A percentile compares a stretch with the other conserved stretches of the same genome.
Conservation (phyloP, 352 stramenopile species). For the Phytophthora boehmeriae region DNA sequence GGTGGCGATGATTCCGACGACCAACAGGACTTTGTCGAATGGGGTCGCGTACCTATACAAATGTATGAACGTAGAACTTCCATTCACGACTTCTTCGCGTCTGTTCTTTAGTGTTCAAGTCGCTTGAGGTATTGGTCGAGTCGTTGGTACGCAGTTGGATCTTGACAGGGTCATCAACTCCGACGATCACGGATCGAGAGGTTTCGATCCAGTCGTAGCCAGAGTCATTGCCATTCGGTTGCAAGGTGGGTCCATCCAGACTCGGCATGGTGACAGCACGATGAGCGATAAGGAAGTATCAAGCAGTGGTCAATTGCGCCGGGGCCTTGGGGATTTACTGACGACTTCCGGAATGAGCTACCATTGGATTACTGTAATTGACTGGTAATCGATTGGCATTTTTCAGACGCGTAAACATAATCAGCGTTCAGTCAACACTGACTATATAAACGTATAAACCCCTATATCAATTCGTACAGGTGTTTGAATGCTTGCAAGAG, state of each 20-base stretch:
- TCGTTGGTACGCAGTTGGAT: slow-evolving; percentile 4
- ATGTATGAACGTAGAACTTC: slow-evolving; percentile 24
- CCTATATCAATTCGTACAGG: too few relatives aligned
- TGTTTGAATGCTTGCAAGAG: too few relatives aligned
- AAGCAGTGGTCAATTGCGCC: too few relatives aligned
- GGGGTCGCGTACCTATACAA: slow-evolving; percentile 46
- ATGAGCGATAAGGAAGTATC: too few relatives aligned
- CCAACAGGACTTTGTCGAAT: slow-evolving; percentile 38
- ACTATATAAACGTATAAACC: too few relatives aligned
- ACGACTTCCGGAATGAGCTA: slow-evolving; percentile 4
- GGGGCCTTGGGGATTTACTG: neutral
- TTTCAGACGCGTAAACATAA: too few relatives aligned
- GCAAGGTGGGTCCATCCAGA: slow-evolving; percentile 12
- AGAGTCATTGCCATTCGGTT: neutral
- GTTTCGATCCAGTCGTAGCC: slow-evolving; percentile 18
- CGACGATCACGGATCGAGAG: slow-evolving; percentile 6
- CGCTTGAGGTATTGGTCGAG: slow-evolving; percentile 17
- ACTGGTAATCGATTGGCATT: neutral
- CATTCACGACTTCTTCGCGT: slow-evolving; percentile 25
- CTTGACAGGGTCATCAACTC: slow-evolving; percentile 8
- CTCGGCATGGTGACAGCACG: neutral
- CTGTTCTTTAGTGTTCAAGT: slow-evolving; percentile 23
- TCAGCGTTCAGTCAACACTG: too few relatives aligned
- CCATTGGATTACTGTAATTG: too few relatives aligned
- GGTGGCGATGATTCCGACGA: slow-evolving; percentile 26